Evolutionary conservation across 129 eudicot species (phyloP).

Genomic region (Artemisia tridentata): DNA sequence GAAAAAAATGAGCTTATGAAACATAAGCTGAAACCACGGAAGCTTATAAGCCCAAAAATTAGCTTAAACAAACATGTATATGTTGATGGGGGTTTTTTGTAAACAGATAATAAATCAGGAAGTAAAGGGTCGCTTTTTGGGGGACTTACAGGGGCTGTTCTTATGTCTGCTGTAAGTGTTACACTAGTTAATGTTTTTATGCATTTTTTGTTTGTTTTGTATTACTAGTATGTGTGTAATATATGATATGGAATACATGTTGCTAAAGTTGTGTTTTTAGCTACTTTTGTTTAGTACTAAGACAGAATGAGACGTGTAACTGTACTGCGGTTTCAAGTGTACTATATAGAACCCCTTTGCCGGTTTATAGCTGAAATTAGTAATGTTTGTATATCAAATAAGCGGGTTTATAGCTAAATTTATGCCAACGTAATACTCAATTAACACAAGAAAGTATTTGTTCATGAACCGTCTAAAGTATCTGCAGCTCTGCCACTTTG

Average conservation of each 20-base stretch:
- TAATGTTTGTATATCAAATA: too few species aligned
- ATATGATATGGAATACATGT: not conserved
- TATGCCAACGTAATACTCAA: too few species aligned
- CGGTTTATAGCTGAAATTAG: too few species aligned
- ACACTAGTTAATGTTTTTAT: not conserved
- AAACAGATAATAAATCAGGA: conserved; percentile 43
- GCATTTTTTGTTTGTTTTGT: conserved; percentile 5
- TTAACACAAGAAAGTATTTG: too few species aligned
- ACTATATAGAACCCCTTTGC: too few species aligned
- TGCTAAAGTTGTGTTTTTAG: not conserved
- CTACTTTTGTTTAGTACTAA: not conserved
- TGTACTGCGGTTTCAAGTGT: too few species aligned
- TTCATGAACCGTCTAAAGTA: too few species aligned
- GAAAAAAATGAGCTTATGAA: not conserved
- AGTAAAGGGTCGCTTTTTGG: conserved; percentile 60
- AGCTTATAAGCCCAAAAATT: not conserved
- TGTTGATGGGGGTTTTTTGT: not conserved
- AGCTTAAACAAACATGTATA: too few species aligned
- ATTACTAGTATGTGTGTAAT: not conserved
- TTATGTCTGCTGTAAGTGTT: conserved; percentile 46
- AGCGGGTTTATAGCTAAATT: too few species aligned
- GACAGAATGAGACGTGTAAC: too few species aligned
- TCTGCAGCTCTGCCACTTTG: too few species aligned
- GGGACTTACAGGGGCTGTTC: conserved; percentile 48
- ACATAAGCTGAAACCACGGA: not conserved